A percentile compares a stretch with the other conserved stretches of the same genome.
Evolutionary conservation across 1,139 yeast genomes (phyloP).

Genomic region (Groenewaldozyma sp.): DNA sequence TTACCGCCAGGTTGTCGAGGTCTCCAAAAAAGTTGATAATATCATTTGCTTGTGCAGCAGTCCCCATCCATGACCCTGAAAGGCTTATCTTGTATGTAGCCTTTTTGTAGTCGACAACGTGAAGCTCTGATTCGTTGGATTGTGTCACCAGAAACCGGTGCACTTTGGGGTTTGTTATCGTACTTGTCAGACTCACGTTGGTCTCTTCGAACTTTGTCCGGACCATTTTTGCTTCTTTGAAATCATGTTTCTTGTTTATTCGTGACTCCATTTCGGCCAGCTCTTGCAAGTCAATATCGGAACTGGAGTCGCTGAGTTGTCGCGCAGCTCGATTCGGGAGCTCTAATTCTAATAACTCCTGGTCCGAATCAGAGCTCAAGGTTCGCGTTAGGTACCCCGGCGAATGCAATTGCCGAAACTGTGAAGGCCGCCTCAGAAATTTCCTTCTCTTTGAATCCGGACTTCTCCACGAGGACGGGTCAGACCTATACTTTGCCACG

Average conservation of each 20-base stretch:
- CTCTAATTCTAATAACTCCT: constrained; percentile 9
- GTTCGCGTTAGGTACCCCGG: constrained; percentile 16
- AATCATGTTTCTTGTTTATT: constrained; percentile 4
- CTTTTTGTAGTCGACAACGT: constrained; percentile 5
- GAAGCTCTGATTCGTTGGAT: background rate
- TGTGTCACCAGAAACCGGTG: constrained; percentile 11
- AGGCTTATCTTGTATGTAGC: constrained; percentile 11
- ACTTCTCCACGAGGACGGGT: constrained; percentile 1
- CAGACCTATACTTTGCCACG: background rate
- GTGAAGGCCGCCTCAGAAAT: background rate
- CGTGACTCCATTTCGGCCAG: background rate
- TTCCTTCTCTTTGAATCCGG: background rate
- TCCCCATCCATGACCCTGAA: constrained; percentile 21
- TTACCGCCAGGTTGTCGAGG: constrained; percentile 35
- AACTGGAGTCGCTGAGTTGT: background rate
- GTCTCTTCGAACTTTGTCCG: constrained; percentile 8
- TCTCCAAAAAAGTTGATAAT: constrained; percentile 31
- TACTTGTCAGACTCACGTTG: constrained; percentile 10
- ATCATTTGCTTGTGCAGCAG: constrained; percentile 22
- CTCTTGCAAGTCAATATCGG: background rate
- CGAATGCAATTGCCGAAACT: constrained; percentile 13
- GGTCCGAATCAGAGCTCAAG: constrained; percentile 9
- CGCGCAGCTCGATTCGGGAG: constrained; percentile 2
- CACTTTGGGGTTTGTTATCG: constrained; percentile 11
- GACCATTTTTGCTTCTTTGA: constrained; percentile 8